A percentile compares a stretch with the other conserved stretches of the same genome.
Conservation (phyloP, 805 yeast species). For the Schwanniomyces polymorphus region DNA sequence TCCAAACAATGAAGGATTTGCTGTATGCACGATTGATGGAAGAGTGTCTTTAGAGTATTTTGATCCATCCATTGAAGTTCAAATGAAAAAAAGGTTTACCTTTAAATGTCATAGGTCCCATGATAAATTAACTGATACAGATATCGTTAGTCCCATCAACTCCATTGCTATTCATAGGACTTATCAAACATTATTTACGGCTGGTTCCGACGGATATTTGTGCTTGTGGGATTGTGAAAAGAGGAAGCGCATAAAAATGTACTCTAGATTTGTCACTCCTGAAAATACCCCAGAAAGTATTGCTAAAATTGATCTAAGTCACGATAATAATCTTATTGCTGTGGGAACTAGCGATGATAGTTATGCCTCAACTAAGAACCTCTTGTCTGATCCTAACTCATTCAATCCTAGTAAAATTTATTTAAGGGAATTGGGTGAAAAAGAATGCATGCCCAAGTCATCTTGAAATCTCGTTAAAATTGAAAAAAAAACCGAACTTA, state of each 20-base stretch:
- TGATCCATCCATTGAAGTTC: slow-evolving; percentile 44
- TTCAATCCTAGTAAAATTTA: slow-evolving; percentile 21
- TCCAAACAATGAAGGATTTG: slow-evolving; percentile 58
- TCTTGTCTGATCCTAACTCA: slow-evolving; percentile 6
- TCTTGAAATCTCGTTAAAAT: background rate
- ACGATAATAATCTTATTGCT: slow-evolving; percentile 22
- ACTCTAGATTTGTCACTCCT: slow-evolving; percentile 23
- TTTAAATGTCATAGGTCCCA: slow-evolving; percentile 73
- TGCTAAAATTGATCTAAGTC: slow-evolving; percentile 18
- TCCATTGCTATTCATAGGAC: slow-evolving; percentile 42
- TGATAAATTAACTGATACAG: slow-evolving; percentile 39
- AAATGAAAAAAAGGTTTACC: slow-evolving; percentile 57
- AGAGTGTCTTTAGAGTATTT: slow-evolving; percentile 74
- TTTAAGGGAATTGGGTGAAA: slow-evolving; percentile 7
- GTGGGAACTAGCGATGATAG: slow-evolving; percentile 46
- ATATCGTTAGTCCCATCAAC: slow-evolving; percentile 55
- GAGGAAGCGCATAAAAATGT: slow-evolving; percentile 44
- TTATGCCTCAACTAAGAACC: slow-evolving; percentile 23
- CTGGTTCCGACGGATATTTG: slow-evolving; percentile 52
- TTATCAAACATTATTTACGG: slow-evolving; percentile 45
- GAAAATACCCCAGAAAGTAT: slow-evolving; percentile 21
- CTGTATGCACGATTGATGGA: slow-evolving; percentile 77
- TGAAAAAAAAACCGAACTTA: background rate
- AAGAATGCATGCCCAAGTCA: slow-evolving; percentile 12
- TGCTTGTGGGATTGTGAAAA: slow-evolving; percentile 52